Base-by-base conservation (phyloP, 108 stramenopile species). In the Skeletonema grethae region DNA sequence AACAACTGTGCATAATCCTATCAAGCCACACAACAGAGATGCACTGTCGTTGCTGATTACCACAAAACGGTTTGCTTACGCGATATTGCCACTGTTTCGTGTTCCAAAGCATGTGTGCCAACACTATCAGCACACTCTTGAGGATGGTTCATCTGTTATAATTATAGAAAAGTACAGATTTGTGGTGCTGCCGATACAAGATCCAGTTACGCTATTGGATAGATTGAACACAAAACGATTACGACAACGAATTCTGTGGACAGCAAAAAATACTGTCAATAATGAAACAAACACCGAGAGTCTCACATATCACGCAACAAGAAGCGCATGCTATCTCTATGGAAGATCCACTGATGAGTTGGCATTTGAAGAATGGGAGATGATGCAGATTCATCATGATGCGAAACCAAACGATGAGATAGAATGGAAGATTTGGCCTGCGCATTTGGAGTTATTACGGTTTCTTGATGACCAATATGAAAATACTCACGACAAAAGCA, bases 171-270 rank as follows among this genome's bases (percentile, higher is more conserved):
- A 87, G 77, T 69, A 77, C 63, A 77, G 86, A 41, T 93, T 87
- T 68, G 15, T 82, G 7, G 82, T 75, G 11, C 65, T 76, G 43
- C 91, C 91, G 5, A 85, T 87, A 13, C 89, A 91, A 67, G 89
- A 91, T 83, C 84, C 93, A 9, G 32, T 57, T 7, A 76, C 79
- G 3, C 67, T 89, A 34, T 74, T 94, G 56, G 88, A 86, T 72
- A 80, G 89, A 67, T 75, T 90, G 39, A 94, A 94, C 61, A 91
- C 89, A 7, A 66, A 88, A 16, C 71, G 88, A 63, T 82, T 88
- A 69, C 69, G 74, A 20, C 53, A 25, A 39, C 38, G 82, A 50
- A 79, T 78, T 34, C 7, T 48, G 2, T 78, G 59, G 64, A 2
- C 31, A 13, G 63, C 62, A 12, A 18, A 59, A 30, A 29, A 31